A percentile compares a stretch with the other conserved stretches of the same genome.
Evolutionary conservation across 352 stramenopile species (phyloP).

Genomic region (Pythium biforme): DNA sequence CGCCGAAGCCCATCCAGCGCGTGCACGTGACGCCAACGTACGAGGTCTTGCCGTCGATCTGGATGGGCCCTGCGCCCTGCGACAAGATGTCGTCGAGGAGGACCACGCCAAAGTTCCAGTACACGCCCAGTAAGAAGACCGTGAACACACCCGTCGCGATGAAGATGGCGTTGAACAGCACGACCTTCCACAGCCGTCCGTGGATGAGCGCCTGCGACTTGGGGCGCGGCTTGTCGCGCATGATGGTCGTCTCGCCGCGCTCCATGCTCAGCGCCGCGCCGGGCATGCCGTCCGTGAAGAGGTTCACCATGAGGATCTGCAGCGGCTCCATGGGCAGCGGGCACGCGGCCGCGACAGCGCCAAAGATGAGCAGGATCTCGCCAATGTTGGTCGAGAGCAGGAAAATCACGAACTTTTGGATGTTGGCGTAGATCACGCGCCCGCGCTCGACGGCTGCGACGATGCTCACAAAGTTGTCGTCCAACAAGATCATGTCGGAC

Average conservation of each 20-base stretch:
- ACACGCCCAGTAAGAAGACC: constrained; percentile 17
- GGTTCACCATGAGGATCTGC: constrained; percentile 97
- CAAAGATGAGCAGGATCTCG: constrained; percentile 88
- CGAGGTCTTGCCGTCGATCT: too few relatives aligned
- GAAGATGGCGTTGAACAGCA: constrained; percentile 57
- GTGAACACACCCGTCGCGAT: constrained; percentile 43
- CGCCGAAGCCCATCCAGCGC: constrained; percentile 26
- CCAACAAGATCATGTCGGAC: constrained; percentile 97
- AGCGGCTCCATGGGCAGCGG: constrained; percentile 91
- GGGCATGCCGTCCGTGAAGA: constrained; percentile 95
- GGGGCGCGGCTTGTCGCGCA: constrained; percentile 54
- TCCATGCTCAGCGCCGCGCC: constrained; percentile 71
- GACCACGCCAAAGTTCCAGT: constrained; percentile 39
- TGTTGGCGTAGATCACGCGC: constrained; percentile 93
- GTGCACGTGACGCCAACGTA: constrained; percentile 30
- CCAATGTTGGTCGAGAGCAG: constrained; percentile 97
- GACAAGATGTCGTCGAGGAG: constrained; percentile 32
- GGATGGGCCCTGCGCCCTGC: constrained; percentile 20
- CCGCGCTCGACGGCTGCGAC: constrained; percentile 95
- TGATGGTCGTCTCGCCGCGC: constrained; percentile 60
- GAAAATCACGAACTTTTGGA: constrained; percentile 98
- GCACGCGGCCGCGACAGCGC: constrained; percentile 53
- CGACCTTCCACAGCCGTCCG: constrained; percentile 59
- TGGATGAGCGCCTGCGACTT: constrained; percentile 57
- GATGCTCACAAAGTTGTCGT: constrained; percentile 96